Percentiles rank a stretch among this genome's conserved stretches.
Evolutionary conservation across 2,329 filamentous ascomycete genomes (phyloP).

Genomic region (Curvularia spicifera): DNA sequence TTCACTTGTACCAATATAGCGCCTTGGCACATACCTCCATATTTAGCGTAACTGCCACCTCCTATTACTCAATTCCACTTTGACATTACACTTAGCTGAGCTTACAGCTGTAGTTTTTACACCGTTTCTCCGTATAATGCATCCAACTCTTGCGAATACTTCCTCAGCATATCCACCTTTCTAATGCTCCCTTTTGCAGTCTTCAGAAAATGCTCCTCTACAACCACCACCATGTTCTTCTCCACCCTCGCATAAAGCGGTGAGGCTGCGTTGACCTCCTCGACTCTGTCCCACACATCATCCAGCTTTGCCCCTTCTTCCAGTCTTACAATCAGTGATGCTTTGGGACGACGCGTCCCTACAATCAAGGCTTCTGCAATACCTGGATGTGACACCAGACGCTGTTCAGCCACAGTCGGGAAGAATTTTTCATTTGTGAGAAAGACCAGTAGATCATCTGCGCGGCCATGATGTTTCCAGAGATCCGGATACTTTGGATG

Average conservation of each 20-base stretch:
- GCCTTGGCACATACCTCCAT: no score
- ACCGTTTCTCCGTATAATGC: constrained; percentile 9
- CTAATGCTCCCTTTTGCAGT: constrained; percentile 58
- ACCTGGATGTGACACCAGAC: constrained; percentile 29
- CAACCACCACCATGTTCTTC: constrained; percentile 53
- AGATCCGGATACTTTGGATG: constrained; percentile 17
- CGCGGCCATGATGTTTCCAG: constrained; percentile 28
- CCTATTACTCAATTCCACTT: background rate
- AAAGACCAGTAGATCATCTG: constrained; percentile 31
- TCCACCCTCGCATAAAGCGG: constrained; percentile 54
- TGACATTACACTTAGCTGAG: background rate
- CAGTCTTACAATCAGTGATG: constrained; percentile 37
- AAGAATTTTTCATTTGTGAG: constrained; percentile 31
- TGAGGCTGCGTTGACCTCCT: constrained; percentile 52
- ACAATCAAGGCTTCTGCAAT: constrained; percentile 44
- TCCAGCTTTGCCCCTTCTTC: constrained; percentile 45
- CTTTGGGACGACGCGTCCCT: constrained; percentile 37
- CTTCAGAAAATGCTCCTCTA: constrained; percentile 54
- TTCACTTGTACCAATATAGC: no score
- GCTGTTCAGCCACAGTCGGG: constrained; percentile 29
- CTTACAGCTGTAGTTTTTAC: background rate
- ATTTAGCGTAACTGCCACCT: background rate
- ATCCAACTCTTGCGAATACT: constrained; percentile 43
- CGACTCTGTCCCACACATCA: constrained; percentile 54
- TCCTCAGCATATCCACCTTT: constrained; percentile 48